These are phyloP conservation scores for Heterobasidion parviporum DNA, from an alignment of 1,284 basidiomycete genomes.

Conservation along the genomic window DNA sequence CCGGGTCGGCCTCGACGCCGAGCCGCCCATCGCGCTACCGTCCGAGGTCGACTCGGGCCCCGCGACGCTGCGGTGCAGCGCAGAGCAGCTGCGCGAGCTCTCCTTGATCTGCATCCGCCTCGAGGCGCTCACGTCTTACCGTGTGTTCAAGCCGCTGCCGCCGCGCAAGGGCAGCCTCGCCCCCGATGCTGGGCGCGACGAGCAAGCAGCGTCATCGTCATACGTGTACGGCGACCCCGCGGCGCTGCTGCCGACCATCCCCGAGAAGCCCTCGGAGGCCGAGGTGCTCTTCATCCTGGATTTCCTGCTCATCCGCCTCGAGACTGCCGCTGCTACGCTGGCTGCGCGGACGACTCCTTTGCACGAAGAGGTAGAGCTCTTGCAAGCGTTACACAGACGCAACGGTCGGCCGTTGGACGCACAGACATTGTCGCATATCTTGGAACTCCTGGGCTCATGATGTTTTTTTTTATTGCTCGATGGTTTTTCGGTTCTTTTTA, in stretches of 20 bases:
- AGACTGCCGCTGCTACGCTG: conserved; percentile 71
- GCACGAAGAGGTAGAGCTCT: conserved; percentile 14
- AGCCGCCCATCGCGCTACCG: conserved; percentile 29
- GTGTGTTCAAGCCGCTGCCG: conserved; percentile 47
- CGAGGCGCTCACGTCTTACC: conserved; percentile 69
- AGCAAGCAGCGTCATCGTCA: conserved; percentile 22
- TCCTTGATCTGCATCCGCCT: conserved; percentile 74
- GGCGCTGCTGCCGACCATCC: conserved; percentile 64
- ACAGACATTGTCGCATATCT: conserved; percentile 32
- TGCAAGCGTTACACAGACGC: conserved; percentile 21
- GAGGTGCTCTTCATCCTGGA: conserved; percentile 75
- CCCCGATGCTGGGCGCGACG: conserved; percentile 20
- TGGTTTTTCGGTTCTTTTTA: not conserved
- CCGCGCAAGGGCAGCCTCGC: conserved; percentile 36
- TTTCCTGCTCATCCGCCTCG: conserved; percentile 67
- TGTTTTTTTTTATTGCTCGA: not conserved
- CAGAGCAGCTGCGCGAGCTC: conserved; percentile 75
- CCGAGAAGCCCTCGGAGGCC: conserved; percentile 66
- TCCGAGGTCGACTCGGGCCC: conserved; percentile 9
- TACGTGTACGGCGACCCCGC: conserved; percentile 53
- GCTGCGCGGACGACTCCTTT: conserved; percentile 16
- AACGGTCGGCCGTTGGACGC: conserved; percentile 31
- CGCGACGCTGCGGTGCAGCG: conserved; percentile 53
- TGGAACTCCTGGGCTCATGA: conserved; percentile 10
- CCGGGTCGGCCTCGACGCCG: conserved; percentile 34